Evolutionary conservation across 2,329 filamentous ascomycete species (phyloP).

Genomic region (Fusarium brevicatenulatum): DNA sequence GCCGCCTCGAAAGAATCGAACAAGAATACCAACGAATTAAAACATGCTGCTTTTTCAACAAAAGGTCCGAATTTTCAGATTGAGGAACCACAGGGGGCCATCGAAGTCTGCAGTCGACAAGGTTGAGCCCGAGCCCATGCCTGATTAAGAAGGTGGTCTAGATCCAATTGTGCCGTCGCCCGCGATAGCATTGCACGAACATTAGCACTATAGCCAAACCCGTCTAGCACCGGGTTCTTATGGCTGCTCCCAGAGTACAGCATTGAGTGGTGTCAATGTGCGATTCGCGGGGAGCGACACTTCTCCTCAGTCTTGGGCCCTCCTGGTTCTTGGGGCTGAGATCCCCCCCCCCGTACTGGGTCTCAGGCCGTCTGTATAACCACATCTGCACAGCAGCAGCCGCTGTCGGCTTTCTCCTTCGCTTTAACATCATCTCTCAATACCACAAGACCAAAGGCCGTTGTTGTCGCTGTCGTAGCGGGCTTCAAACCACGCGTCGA

Average conservation of each 20-base stretch:
- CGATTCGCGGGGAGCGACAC: conserved; percentile 35
- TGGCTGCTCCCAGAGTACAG: neutral
- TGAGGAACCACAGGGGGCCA: conserved; percentile 22
- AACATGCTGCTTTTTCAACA: conserved; percentile 17
- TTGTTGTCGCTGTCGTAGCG: conserved; percentile 32
- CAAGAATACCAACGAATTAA: conserved; percentile 1
- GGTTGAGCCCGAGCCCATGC: conserved; percentile 17
- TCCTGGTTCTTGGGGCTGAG: conserved; percentile 32
- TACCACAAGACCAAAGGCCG: conserved; percentile 24
- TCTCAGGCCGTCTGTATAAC: conserved; percentile 34
- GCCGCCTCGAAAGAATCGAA: conserved; percentile 7
- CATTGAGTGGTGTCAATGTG: conserved; percentile 29
- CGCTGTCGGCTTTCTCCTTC: conserved; percentile 34
- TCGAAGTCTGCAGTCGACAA: conserved; percentile 24
- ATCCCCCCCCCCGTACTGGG: conserved; percentile 23
- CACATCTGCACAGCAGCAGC: conserved; percentile 34
- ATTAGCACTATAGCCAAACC: conserved; percentile 17
- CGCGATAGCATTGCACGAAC: conserved; percentile 18
- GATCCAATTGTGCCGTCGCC: conserved; percentile 27
- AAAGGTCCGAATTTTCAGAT: conserved; percentile 41
- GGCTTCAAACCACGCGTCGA: conserved; percentile 36
- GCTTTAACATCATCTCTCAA: conserved; percentile 29
- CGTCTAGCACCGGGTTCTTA: conserved; percentile 28
- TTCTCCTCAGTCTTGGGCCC: conserved; percentile 22
- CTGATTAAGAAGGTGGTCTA: conserved; percentile 30